Conservation (phyloP, 129 eudicot genomes). For the Centaurea solstitialis region DNA sequence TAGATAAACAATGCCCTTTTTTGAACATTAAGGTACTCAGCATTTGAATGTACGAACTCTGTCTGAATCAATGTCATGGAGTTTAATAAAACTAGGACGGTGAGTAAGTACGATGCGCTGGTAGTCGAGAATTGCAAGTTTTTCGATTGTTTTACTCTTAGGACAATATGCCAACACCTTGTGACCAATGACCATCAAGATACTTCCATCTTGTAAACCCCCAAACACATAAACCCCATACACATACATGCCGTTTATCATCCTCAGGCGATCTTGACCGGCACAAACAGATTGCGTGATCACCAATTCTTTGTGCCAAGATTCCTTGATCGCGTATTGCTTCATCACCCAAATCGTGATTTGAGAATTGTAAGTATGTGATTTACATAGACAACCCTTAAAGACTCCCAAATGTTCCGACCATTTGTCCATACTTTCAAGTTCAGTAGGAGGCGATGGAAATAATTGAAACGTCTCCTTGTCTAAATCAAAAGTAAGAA, state of each 20-base stretch:
- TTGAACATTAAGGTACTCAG: too few relatives aligned
- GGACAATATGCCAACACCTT: constrained; percentile 4
- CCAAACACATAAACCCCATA: too few relatives aligned
- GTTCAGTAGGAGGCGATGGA: constrained; percentile 19
- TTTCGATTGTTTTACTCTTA: neutral
- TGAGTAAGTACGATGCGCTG: neutral
- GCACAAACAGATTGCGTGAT: constrained; percentile 2
- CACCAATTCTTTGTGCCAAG: constrained; percentile 48
- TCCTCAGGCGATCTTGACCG: neutral
- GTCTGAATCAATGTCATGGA: neutral
- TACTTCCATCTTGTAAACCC: constrained; percentile 19
- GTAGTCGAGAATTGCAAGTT: neutral
- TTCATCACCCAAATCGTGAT: constrained; percentile 52
- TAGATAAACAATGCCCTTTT: too few relatives aligned
- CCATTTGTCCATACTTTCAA: neutral
- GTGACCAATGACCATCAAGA: constrained; percentile 7
- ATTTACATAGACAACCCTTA: constrained; percentile 37
- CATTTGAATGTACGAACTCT: constrained; percentile 8
- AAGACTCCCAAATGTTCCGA: constrained; percentile 23
- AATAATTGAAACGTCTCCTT: constrained; percentile 23
- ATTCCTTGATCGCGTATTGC: constrained; percentile 40
- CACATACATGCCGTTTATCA: neutral
- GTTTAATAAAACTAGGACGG: constrained; percentile 16
- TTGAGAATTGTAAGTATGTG: constrained; percentile 25
- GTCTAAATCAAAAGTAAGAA: constrained; percentile 35